Conservation (phyloP, 2,329 filamentous ascomycete species). For the Huntiella abstrusa region DNA sequence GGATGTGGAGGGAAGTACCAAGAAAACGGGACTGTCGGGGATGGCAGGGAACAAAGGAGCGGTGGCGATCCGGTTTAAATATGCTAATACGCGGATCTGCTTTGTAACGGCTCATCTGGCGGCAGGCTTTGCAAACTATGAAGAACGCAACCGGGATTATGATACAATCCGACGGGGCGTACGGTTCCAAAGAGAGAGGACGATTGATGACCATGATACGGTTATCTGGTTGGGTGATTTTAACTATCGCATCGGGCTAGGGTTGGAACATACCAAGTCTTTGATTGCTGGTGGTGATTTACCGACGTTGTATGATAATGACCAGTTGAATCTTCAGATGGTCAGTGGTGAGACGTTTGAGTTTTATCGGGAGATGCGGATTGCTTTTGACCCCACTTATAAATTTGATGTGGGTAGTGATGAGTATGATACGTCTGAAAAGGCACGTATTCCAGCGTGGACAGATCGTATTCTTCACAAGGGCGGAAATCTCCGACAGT, state of each 20-base stretch:
- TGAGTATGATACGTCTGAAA: slow-evolving; percentile 87
- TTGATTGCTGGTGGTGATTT: slow-evolving; percentile 56
- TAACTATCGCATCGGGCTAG: slow-evolving; percentile 87
- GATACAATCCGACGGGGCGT: slow-evolving; percentile 72
- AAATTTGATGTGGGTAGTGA: slow-evolving; percentile 85
- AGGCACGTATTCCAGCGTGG: slow-evolving; percentile 89
- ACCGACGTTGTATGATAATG: slow-evolving; percentile 70
- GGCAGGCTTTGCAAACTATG: slow-evolving; percentile 90
- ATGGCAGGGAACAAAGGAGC: slow-evolving; percentile 98
- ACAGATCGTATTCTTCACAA: slow-evolving; percentile 84
- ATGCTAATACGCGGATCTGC: slow-evolving; percentile 78
- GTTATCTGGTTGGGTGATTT: slow-evolving; percentile 96
- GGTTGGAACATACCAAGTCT: slow-evolving; percentile 56
- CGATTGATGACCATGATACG: slow-evolving; percentile 77
- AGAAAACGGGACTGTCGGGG: slow-evolving; percentile 85
- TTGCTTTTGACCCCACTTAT: slow-evolving; percentile 84
- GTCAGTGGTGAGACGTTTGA: slow-evolving; percentile 75
- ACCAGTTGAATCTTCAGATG: slow-evolving; percentile 96
- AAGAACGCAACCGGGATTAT: slow-evolving; percentile 88
- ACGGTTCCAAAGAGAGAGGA: slow-evolving; percentile 74
- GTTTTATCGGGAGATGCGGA: slow-evolving; percentile 77
- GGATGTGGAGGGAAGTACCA: slow-evolving; percentile 89
- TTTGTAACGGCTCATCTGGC: slow-evolving; percentile 94
- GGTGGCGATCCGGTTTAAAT: slow-evolving; percentile 89
- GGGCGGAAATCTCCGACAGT: slow-evolving; percentile 64